Evolutionary conservation across 164 flowering plant genomes (phyloP).

Genomic region (Liriodendron chinense): DNA sequence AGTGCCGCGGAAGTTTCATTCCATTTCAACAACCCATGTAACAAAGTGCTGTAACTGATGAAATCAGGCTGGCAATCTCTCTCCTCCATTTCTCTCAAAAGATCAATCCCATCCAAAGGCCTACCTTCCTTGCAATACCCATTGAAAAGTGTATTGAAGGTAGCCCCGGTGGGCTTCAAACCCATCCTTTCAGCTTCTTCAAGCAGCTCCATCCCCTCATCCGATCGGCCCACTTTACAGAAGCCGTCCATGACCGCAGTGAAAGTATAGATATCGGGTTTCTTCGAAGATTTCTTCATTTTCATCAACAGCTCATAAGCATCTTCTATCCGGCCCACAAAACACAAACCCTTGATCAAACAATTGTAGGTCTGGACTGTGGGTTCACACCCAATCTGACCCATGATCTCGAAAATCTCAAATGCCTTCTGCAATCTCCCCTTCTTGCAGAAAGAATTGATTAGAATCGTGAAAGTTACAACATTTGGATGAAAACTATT

Average conservation of each 20-base stretch:
- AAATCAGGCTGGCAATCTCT: conserved; percentile 56
- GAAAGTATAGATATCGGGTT: conserved; percentile 68
- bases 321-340: conserved; percentile 77
- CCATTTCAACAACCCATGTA: conserved; percentile 79
- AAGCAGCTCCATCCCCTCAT: conserved; percentile 73
- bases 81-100: conserved; percentile 61
- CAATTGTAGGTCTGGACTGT: conserved; percentile 62
- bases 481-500: conserved; percentile 52
- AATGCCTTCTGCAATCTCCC: conserved; percentile 58
- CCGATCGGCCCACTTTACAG: conserved; percentile 80
- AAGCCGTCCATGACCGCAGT: conserved; percentile 85
- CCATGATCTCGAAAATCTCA: conserved; percentile 59
- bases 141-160: conserved; percentile 68
- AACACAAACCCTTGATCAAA: conserved; percentile 79
- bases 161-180: conserved; percentile 55
- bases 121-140: conserved; percentile 79
- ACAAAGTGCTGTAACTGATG: conserved; percentile 66
- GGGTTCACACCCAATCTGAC: conserved; percentile 47
- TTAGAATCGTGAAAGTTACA: conserved; percentile 47
- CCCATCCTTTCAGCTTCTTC: conserved; percentile 57
- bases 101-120: conserved; percentile 53
- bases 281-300: conserved; percentile 41
- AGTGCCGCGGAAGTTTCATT: conserved; percentile 38
- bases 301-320: conserved; percentile 50
- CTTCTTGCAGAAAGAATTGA: conserved; percentile 50